Conservation (phyloP, 2,329 filamentous ascomycete genomes). For the Biscogniauxia marginata region DNA sequence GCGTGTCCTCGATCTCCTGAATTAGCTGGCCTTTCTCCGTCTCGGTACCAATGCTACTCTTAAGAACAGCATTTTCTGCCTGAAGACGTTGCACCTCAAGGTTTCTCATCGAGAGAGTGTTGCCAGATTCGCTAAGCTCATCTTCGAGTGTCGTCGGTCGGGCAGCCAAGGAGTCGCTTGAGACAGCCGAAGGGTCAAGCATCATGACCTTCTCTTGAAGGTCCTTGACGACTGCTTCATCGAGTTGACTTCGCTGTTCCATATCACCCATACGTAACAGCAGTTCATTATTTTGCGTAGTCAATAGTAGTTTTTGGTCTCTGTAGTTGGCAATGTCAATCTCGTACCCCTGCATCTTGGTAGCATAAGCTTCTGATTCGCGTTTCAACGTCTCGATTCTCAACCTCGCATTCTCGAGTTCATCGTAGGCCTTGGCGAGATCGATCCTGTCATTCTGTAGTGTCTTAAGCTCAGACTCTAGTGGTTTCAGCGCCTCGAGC, state of each 20-base stretch:
- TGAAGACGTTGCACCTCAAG: conserved; percentile 58
- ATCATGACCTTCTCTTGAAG: conserved; percentile 57
- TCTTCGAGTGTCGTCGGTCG: conserved; percentile 49
- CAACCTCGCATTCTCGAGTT: conserved; percentile 33
- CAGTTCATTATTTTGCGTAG: conserved; percentile 46
- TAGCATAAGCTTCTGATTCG: conserved; percentile 32
- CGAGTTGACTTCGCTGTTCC: conserved; percentile 29
- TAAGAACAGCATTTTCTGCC: conserved; percentile 60
- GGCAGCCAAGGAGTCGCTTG: conserved; percentile 37
- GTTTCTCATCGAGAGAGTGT: conserved; percentile 41
- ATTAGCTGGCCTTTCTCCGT: conserved; percentile 55
- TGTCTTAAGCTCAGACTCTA: conserved; percentile 55
- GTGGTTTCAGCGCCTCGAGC: conserved; percentile 54
- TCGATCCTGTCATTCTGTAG: conserved; percentile 56
- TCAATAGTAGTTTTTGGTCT: conserved; percentile 42
- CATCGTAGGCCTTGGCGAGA: conserved; percentile 42
- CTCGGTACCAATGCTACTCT: conserved; percentile 51
- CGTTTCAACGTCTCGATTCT: conserved; percentile 36
- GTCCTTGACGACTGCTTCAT: conserved; percentile 56
- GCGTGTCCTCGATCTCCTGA: conserved; percentile 55
- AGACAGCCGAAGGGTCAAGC: conserved; percentile 30
- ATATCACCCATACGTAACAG: conserved; percentile 35
- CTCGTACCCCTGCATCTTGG: conserved; percentile 36
- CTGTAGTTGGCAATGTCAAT: conserved; percentile 41
- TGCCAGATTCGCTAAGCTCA: conserved; percentile 53